Conservation (phyloP, 257 asterid species). For the Solanum chiquidenum region DNA sequence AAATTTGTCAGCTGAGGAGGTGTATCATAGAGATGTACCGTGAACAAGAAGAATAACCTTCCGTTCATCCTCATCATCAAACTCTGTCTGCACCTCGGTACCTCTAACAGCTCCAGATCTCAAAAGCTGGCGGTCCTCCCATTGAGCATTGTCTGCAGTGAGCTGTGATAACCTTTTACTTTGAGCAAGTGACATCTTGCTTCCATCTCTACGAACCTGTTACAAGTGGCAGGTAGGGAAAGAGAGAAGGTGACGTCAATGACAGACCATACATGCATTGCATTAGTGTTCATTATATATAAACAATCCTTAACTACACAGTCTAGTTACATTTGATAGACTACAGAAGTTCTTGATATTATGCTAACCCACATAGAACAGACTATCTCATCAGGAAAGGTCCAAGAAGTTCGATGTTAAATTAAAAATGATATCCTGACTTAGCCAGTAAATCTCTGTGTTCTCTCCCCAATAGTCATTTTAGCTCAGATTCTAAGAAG, state of each 20-base stretch:
- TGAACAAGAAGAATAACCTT: constrained; percentile 95
- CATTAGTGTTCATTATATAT: neutral
- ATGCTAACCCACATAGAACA: neutral
- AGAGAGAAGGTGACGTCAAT: neutral
- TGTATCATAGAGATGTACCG: constrained; percentile 32
- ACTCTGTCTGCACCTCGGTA: constrained; percentile 90
- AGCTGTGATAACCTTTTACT: constrained; percentile 90
- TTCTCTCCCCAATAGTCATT: neutral
- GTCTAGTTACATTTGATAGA: neutral
- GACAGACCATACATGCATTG: neutral
- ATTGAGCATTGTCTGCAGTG: constrained; percentile 97
- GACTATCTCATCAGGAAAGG: neutral
- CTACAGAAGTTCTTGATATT: neutral
- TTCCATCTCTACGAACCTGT: constrained; percentile 90
- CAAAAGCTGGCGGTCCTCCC: constrained; percentile 97
- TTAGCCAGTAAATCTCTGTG: neutral
- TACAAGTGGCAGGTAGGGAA: neutral
- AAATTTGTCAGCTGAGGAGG: neutral
- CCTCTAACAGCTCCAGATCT: constrained; percentile 98
- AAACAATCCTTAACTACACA: neutral
- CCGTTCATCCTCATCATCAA: constrained; percentile 92
- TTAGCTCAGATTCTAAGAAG: neutral
- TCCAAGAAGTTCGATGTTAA: neutral
- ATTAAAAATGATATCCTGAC: neutral
- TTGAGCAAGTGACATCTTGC: constrained; percentile 91